These are phyloP conservation scores for Chalciporus sphaerocephalus DNA, from an alignment of 768 basidiomycete species.

Conservation along the genomic window DNA sequence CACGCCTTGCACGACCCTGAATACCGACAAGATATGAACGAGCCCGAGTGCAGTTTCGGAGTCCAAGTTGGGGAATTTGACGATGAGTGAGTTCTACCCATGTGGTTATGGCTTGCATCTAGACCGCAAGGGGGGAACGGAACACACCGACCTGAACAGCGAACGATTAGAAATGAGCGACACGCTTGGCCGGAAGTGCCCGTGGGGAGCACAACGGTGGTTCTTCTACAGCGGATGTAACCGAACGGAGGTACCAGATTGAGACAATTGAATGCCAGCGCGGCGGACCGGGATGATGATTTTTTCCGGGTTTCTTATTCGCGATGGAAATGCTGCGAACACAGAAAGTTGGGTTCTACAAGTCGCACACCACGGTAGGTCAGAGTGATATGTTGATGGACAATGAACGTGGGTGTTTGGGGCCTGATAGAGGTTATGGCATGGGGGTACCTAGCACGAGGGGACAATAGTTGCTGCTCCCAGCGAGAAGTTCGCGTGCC, in stretches of 20 bases:
- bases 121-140: neutral
- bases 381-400: too few relatives aligned
- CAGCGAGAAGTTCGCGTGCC: constrained; percentile 10
- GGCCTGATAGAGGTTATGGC: neutral
- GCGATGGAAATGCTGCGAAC: neutral
- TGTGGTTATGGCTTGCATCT: constrained; percentile 2
- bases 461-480: neutral
- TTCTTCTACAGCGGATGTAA: constrained; percentile 17
- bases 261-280: constrained; percentile 12
- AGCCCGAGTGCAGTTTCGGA: constrained; percentile 4
- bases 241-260: constrained; percentile 28
- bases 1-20: constrained; percentile 29
- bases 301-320: constrained; percentile 7
- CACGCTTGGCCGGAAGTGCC: constrained; percentile 17
- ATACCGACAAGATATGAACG: neutral
- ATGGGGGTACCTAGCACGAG: neutral
- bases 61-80: constrained; percentile 4
- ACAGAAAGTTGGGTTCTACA: neutral
- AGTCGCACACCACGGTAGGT: neutral
- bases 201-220: constrained; percentile 17
- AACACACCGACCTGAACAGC: constrained; percentile 2
- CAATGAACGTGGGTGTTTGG: neutral
- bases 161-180: constrained; percentile 9
- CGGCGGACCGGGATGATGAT: constrained; percentile 6
- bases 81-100: constrained; percentile 2